Conservation (phyloP, 768 basidiomycete genomes). For the Boletus barrowsii region DNA sequence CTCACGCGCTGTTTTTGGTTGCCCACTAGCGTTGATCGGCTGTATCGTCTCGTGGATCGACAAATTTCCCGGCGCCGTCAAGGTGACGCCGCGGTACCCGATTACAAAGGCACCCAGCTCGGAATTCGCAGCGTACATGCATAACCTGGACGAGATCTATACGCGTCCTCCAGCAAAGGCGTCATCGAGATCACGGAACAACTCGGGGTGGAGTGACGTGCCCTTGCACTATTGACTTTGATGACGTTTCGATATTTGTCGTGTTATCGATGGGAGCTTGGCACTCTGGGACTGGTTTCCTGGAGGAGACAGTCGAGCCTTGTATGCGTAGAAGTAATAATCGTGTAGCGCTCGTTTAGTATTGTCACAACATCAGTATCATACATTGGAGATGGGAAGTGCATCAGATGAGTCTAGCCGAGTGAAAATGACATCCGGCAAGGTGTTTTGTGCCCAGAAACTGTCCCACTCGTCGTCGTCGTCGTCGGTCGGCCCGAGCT, state of each 20-base stretch:
- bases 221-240: slow-evolving; percentile 12
- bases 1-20: neutral
- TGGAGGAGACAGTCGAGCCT: neutral
- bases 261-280: neutral
- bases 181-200: slow-evolving; percentile 7
- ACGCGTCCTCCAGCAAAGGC: slow-evolving; percentile 9
- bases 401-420: slow-evolving; percentile 11
- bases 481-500: slow-evolving; percentile 14
- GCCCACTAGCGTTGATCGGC: slow-evolving; percentile 18
- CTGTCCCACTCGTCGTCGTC: slow-evolving; percentile 47
- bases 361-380: neutral
- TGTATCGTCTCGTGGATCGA: slow-evolving; percentile 26
- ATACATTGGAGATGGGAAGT: slow-evolving; percentile 13
- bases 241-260: neutral
- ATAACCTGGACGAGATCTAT: slow-evolving; percentile 23
- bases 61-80: slow-evolving; percentile 25
- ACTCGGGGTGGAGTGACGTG: slow-evolving; percentile 24
- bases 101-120: slow-evolving; percentile 33
- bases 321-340: neutral
- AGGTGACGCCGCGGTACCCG: slow-evolving; percentile 24
- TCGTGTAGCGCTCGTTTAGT: slow-evolving; percentile 4
- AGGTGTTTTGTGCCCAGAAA: slow-evolving; percentile 42
- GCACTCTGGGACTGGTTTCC: slow-evolving; percentile 16
- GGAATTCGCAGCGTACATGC: slow-evolving; percentile 17
- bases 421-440: slow-evolving; percentile 38